phyloP scores from a whole-genome alignment of 768 basidiomycete genomes.

The Boletus pseudopeckii region DNA sequence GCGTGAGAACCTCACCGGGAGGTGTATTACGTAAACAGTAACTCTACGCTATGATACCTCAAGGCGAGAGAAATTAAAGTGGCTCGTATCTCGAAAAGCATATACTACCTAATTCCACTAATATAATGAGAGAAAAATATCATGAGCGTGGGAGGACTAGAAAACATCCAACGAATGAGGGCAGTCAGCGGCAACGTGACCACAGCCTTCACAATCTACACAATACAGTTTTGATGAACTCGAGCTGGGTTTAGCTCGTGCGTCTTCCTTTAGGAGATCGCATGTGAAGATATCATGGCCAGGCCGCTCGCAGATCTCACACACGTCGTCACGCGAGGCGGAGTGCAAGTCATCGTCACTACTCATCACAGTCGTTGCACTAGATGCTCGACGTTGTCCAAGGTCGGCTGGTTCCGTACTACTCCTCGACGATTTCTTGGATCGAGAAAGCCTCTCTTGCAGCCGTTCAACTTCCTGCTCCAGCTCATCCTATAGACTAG shows the following conservation, averaged over 20 bases:
- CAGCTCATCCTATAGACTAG: slow-evolving; percentile 64
- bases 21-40: slow-evolving; percentile 15
- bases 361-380: slow-evolving; percentile 23
- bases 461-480: slow-evolving; percentile 78
- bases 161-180: slow-evolving; percentile 88
- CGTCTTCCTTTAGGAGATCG: slow-evolving; percentile 63
- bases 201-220: slow-evolving; percentile 80
- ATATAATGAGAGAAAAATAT: slow-evolving; percentile 6
- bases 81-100: slow-evolving; percentile 11
- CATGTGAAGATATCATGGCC: slow-evolving; percentile 89
- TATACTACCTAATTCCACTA: slow-evolving; percentile 22
- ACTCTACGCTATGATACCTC: too few relatives aligned
- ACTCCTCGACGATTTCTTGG: slow-evolving; percentile 55
- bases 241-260: slow-evolving; percentile 12
- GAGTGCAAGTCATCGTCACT: slow-evolving; percentile 23
- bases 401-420: slow-evolving; percentile 36
- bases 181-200: slow-evolving; percentile 74
- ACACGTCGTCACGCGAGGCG: slow-evolving; percentile 44
- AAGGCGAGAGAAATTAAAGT: neutral
- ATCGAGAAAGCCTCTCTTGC: slow-evolving; percentile 63
- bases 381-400: slow-evolving; percentile 22
- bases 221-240: slow-evolving; percentile 53
- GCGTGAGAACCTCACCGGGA: slow-evolving; percentile 14
- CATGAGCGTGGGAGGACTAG: slow-evolving; percentile 34
- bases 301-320: slow-evolving; percentile 83